These are phyloP conservation scores for Spergularia azorica DNA, from an alignment of 179 eudicot genomes.

Conservation along the genomic window DNA sequence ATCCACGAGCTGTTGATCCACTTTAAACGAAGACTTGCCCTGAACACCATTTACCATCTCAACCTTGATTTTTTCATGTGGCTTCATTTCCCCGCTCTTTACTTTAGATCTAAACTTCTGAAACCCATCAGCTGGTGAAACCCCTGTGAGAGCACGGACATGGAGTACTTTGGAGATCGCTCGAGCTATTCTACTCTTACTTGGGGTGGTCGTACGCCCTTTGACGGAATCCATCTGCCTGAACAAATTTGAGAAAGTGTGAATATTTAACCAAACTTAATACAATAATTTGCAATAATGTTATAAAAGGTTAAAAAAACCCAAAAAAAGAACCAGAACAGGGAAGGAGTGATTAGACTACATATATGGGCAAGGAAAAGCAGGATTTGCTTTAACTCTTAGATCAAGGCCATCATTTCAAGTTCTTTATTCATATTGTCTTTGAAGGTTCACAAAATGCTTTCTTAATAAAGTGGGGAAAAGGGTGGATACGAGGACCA, in stretches of 20 bases:
- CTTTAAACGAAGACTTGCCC: constrained; percentile 26
- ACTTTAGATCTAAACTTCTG: constrained; percentile 47
- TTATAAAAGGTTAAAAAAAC: constrained; percentile 1
- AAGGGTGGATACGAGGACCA: constrained; percentile 27
- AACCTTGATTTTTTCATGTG: constrained; percentile 36
- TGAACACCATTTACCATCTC: constrained; percentile 31
- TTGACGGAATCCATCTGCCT: constrained; percentile 72
- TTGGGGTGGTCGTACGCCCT: constrained; percentile 47
- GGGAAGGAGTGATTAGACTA: constrained; percentile 26
- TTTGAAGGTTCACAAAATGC: constrained; percentile 26
- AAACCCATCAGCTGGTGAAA: constrained; percentile 49
- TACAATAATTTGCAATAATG: background rate
- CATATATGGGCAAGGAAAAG: constrained; percentile 38
- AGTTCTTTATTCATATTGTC: constrained; percentile 25
- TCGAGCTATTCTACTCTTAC: constrained; percentile 63
- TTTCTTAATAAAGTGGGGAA: constrained; percentile 24
- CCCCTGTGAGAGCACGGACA: constrained; percentile 51
- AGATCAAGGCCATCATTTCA: constrained; percentile 32
- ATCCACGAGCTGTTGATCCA: constrained; percentile 31
- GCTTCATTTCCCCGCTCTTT: constrained; percentile 34
- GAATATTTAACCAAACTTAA: background rate
- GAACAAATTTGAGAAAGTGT: background rate
- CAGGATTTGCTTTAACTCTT: constrained; percentile 43
- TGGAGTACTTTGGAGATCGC: constrained; percentile 71
- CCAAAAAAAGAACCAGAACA: constrained; percentile 2